These are phyloP conservation scores for Brettanomyces nanus DNA, from an alignment of 805 yeast species.

Conservation along the genomic window DNA sequence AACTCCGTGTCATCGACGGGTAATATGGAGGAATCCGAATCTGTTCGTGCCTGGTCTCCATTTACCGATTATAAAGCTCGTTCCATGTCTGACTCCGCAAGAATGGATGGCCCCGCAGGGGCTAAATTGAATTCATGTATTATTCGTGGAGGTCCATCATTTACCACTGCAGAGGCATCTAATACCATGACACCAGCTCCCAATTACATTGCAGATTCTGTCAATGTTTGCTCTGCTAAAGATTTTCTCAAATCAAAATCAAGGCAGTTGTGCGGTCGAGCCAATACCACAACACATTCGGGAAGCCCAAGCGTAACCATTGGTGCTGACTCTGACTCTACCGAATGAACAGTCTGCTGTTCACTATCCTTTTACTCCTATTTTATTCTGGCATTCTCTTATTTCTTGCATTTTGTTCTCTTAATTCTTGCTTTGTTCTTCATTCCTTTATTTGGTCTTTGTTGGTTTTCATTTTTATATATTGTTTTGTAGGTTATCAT, in stretches of 20 bases:
- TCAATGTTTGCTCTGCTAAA: slow-evolving; percentile 21
- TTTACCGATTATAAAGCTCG: background rate
- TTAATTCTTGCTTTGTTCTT: background rate
- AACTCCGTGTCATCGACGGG: slow-evolving; percentile 2
- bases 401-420: background rate
- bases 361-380: no score
- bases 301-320: slow-evolving; percentile 1
- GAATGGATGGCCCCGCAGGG: background rate
- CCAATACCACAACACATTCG: background rate
- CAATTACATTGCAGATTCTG: slow-evolving; percentile 6
- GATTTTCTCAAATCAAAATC: slow-evolving; percentile 17
- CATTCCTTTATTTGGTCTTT: background rate
- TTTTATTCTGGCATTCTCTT: background rate
- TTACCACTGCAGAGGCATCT: background rate
- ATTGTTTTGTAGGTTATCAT: background rate
- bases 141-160: background rate
- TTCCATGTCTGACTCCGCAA: background rate
- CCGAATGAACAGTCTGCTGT: no score
- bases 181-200: slow-evolving; percentile 7
- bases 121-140: background rate
- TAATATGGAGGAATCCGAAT: slow-evolving; percentile 5
- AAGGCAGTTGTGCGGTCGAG: slow-evolving; percentile 12
- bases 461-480: background rate
- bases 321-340: background rate
- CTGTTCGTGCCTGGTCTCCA: slow-evolving; percentile 11